Evolutionary conservation across 164 flowering plant species (phyloP), one percentile per base, ranked within the genome.

Genomic region (Kalanchoe fedtschenkoi): DNA sequence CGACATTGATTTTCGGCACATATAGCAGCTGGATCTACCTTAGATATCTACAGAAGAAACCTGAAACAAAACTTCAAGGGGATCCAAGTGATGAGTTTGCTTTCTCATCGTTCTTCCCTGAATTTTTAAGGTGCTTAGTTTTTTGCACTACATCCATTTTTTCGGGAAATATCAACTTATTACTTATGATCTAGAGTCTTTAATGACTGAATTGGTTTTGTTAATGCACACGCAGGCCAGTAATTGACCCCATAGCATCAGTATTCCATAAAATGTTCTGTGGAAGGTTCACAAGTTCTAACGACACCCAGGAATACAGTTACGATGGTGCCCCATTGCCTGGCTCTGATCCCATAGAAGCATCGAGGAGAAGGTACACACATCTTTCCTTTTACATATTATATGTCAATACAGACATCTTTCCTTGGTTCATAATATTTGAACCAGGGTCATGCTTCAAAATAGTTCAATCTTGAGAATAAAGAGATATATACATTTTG

Each of bases 81-180:
- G 99, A 93, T 62, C 97, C 97, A 67, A 93, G 88, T 74, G 97
- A 90, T 65, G 99, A 91, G 66, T 95, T 95, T 77, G 74, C 95
- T 63, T 95, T 95, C 75, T 84, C 93, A 14, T 65, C 96, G 9
- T 91, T 95, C 77, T 93, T 93, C 79, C 99, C 97, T 70, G 91
- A 84, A 62, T 51, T 80, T 66, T 67, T 88, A 47, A 75, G 96
- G 99, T 90, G 76, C 57, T 41, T 21, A 21, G 24, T 29, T 6
- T 9, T 57, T 9, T 34, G 14, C 28, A 21, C n/a, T 32, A 63
- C 19, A 54, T 30, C 44, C 34, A 32, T 32, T 67, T 62, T 24
- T 60, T 46, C 28, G 28, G 26, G 4, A 17, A 29, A 19, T 33
- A 15, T 26, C 15, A 39, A 4, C 21, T n/a, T 6, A 8, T 28